Evolutionary conservation across 805 yeast species (phyloP).

Genomic region (Clavispora santaluciae): DNA sequence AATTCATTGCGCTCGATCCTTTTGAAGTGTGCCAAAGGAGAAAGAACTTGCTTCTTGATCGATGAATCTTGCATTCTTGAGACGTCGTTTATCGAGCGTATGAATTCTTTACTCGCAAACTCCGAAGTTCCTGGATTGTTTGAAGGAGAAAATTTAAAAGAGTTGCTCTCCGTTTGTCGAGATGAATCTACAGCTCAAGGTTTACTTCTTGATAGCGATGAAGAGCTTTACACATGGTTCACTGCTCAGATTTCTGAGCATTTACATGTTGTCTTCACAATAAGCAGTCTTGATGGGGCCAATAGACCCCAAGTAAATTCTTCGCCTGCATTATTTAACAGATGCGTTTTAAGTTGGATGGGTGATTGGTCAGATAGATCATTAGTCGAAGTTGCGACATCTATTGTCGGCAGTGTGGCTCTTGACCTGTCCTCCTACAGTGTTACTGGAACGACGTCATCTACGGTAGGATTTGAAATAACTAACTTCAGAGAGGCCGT

Average conservation of each 20-base stretch:
- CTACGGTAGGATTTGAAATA: conserved; percentile 9
- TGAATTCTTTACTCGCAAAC: conserved; percentile 91
- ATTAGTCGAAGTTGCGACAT: conserved; percentile 45
- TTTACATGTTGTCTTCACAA: conserved; percentile 78
- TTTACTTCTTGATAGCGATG: conserved; percentile 55
- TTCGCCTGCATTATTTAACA: conserved; percentile 84
- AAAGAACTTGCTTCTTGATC: conserved; percentile 63
- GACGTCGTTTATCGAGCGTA: conserved; percentile 77
- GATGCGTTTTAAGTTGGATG: conserved; percentile 88
- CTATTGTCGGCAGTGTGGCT: conserved; percentile 43
- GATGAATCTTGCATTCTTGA: conserved; percentile 79
- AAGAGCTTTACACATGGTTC: conserved; percentile 75
- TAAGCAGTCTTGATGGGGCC: conserved; percentile 40
- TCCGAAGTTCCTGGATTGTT: conserved; percentile 90
- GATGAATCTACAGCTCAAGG: conserved; percentile 60
- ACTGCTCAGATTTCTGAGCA: conserved; percentile 59
- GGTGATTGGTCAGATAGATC: conserved; percentile 69
- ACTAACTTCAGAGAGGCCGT: conserved; percentile 41
- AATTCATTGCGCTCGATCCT: conserved; percentile 52
- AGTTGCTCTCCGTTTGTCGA: conserved; percentile 50
- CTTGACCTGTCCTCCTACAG: conserved; percentile 44
- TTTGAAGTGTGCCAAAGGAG: conserved; percentile 43
- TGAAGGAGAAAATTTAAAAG: conserved; percentile 61
- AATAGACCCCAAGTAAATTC: conserved; percentile 48
- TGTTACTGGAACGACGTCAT: conserved; percentile 24